A percentile compares a stretch with the other conserved stretches of the same genome.
Evolutionary conservation across 352 stramenopile genomes (phyloP).

Genomic region (Phytophthora quininea): DNA sequence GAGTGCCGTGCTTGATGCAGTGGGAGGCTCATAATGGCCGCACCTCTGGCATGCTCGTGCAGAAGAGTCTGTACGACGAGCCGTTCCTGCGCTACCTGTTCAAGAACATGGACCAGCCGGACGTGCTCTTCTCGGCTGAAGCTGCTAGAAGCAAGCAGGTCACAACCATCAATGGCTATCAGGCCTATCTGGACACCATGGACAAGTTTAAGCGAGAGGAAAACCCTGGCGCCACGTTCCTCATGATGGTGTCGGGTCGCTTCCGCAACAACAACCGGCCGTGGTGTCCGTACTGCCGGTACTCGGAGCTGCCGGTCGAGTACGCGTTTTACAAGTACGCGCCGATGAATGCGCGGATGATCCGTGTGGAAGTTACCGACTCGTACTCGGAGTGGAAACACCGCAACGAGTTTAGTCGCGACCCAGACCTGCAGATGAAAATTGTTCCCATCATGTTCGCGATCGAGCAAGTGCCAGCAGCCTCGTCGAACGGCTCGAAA

Average conservation of each 20-base stretch:
- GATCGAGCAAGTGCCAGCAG: conserved; percentile 23
- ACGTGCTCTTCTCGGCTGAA: conserved; percentile 29
- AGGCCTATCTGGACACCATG: conserved; percentile 41
- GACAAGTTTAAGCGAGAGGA: conserved; percentile 39
- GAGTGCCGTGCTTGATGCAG: conserved; percentile 46
- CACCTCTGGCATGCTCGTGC: conserved; percentile 46
- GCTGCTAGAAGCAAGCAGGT: conserved; percentile 41
- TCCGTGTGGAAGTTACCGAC: conserved; percentile 69
- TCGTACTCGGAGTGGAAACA: conserved; percentile 72
- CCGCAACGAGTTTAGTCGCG: conserved; percentile 59
- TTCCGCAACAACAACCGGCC: conserved; percentile 71
- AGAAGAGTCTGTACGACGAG: conserved; percentile 45
- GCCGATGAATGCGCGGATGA: conserved; percentile 52
- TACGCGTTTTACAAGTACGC: conserved; percentile 79
- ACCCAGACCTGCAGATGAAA: conserved; percentile 55
- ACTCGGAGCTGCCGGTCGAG: conserved; percentile 72
- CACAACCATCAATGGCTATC: conserved; percentile 38
- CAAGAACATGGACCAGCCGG: conserved; percentile 36
- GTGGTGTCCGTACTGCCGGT: conserved; percentile 86
- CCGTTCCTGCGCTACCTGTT: conserved; percentile 59
- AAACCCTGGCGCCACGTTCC: conserved; percentile 47
- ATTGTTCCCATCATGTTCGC: conserved; percentile 63
- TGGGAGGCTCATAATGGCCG: conserved; percentile 42
- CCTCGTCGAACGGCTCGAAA: conserved; percentile 21
- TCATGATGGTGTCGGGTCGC: conserved; percentile 76